phyloP scores from a whole-genome alignment of 345 rosid genomes.

The Corchorus olitorius region DNA sequence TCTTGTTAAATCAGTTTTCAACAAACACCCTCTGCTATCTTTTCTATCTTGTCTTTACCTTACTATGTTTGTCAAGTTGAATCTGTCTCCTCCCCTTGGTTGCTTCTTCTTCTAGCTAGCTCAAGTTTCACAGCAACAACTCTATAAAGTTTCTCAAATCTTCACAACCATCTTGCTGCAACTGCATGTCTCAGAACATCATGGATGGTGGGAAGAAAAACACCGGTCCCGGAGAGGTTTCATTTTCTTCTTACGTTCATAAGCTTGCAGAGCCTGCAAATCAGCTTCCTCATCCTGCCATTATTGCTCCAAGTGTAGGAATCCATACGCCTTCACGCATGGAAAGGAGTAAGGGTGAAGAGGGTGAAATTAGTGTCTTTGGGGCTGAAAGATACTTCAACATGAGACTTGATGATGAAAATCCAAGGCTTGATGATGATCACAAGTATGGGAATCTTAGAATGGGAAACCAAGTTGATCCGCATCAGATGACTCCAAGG shows the following conservation, averaged over 20 bases:
- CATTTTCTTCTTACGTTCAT: slow-evolving; percentile 21
- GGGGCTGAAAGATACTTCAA: slow-evolving; percentile 63
- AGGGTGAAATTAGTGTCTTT: slow-evolving; percentile 50
- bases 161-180: neutral
- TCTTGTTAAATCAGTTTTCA: neutral
- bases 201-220: slow-evolving; percentile 13
- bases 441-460: neutral
- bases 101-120: neutral
- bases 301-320: neutral
- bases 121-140: neutral
- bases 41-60: neutral
- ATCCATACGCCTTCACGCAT: slow-evolving; percentile 16
- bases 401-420: slow-evolving; percentile 36
- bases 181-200: neutral
- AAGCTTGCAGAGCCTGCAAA: slow-evolving; percentile 17
- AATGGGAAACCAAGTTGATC: slow-evolving; percentile 32
- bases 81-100: neutral
- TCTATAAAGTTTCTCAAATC: neutral
- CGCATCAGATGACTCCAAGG: slow-evolving; percentile 22
- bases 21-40: neutral
- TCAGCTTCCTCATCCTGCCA: slow-evolving; percentile 13
- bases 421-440: slow-evolving; percentile 24
- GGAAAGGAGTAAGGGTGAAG: slow-evolving; percentile 32
- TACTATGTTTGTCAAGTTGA: neutral
- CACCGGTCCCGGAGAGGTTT: neutral